Evolutionary conservation across 1,139 yeast species (phyloP), one percentile per base, ranked within the genome.

Genomic region (Casaregolazyma lundiana): DNA sequence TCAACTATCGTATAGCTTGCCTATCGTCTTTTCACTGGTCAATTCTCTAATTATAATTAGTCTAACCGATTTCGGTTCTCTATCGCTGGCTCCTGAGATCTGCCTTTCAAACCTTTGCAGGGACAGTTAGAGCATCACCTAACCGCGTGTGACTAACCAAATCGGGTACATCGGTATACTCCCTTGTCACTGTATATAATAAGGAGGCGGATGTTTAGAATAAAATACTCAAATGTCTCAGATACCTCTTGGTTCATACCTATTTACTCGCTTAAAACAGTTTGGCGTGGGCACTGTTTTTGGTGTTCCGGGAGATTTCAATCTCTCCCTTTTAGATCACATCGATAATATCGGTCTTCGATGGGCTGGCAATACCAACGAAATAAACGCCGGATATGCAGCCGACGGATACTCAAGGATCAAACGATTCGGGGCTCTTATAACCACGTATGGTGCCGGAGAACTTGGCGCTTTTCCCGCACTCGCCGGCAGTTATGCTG

Each of bases 401-500:
- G 88, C 86, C 22, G 94, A 85, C 57, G 94, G 90, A 18, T 85
- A 83, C 60, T 79, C 87, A 15, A 76, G 85, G 52, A 73, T 72
- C 39, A 66, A 75, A 32, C 59, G 62, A 26, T 50, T 58, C 2
- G 72, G 68, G 19, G 72, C 64, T 11, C 50, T 69, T 38, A 59
- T 69, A 48, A 78, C 87, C 35, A 80, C 87, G 13, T 84, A 73
- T 66, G 96, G 95, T 48, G 96, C 87, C 43, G 96, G 96, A 49
- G 96, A 87, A 66, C 75, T 87, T 51, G 79, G 87, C 47, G 95
- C 95, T 9, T 65, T 87, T 53, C 87, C 87, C 67, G 96, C 95
- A 44, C 73, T 85, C 51, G 78, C 90, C 41, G 95, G 95, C 52
- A 80, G 95, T 6, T 84, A 76, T 66, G 84, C 92, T 41, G 96